Conservation (phyloP, 257 asterid genomes). For the Fraxinus anomala region DNA sequence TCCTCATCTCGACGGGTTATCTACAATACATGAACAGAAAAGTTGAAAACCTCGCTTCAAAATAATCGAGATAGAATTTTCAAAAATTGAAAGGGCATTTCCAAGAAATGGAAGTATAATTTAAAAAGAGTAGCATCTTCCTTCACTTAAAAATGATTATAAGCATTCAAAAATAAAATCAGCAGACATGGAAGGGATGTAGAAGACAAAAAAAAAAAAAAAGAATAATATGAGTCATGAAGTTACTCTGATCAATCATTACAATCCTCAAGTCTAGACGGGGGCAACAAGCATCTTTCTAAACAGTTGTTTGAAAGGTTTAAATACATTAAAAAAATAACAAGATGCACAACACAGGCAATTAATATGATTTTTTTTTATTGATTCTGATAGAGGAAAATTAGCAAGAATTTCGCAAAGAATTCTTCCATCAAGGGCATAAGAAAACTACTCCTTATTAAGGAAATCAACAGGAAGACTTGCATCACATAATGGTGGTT, state of each 20-base stretch:
- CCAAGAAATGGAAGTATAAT: slow-evolving; percentile 5
- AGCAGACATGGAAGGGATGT: background rate
- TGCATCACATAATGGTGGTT: background rate
- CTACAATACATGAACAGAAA: slow-evolving; percentile 43
- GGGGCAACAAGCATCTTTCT: background rate
- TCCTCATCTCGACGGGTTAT: slow-evolving; percentile 98
- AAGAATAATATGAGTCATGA: background rate
- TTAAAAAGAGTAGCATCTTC: background rate
- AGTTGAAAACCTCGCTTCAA: slow-evolving; percentile 6
- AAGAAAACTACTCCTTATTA: background rate
- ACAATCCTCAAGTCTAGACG: background rate
- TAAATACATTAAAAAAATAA: background rate
- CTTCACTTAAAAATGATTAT: background rate
- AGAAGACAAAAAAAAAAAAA: background rate
- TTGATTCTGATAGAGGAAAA: background rate
- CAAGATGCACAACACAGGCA: background rate
- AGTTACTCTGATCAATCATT: background rate
- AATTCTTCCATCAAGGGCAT: background rate
- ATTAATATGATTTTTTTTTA: background rate
- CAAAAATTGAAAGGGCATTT: background rate
- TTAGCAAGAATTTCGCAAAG: background rate
- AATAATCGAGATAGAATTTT: background rate
- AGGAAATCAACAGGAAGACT: background rate
- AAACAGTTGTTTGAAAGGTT: background rate
- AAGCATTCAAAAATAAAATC: background rate